phyloP scores from a whole-genome alignment of 441 rosid genomes.

The Breynia disticha region DNA sequence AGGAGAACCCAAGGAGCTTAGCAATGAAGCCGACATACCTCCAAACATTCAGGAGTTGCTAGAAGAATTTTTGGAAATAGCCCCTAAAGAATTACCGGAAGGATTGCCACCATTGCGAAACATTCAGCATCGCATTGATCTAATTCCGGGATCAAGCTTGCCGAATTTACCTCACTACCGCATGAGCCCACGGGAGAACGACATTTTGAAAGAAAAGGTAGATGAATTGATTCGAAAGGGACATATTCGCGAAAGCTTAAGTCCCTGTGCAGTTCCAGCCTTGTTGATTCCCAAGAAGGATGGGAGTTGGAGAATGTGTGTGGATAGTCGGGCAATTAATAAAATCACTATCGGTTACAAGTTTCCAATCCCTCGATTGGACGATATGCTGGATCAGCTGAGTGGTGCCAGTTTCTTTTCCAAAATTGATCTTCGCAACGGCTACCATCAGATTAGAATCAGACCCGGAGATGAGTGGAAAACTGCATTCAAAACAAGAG shows the following conservation, averaged over 20 bases:
- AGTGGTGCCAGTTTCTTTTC: background rate
- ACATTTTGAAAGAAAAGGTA: background rate
- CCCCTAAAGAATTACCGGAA: background rate
- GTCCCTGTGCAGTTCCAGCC: background rate
- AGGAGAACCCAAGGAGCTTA: too few species aligned
- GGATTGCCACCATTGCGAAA: background rate
- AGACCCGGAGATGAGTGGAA: background rate
- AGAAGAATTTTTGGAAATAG: background rate
- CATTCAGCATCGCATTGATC: background rate
- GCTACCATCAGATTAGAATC: background rate
- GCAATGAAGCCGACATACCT: too few species aligned
- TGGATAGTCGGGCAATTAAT: background rate
- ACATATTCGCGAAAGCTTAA: background rate
- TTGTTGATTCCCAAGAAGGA: conserved; percentile 2
- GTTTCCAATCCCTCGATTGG: background rate
- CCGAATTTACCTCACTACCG: background rate
- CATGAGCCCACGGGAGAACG: too few species aligned
- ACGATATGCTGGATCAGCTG: background rate
- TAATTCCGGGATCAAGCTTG: background rate
- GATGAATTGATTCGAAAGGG: background rate
- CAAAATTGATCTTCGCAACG: background rate
- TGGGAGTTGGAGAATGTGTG: too few species aligned
- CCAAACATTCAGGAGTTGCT: too few species aligned
- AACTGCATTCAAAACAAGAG: conserved; percentile 2
- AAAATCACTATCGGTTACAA: conserved; percentile 1